Percentiles rank a stretch among this genome's conserved stretches.
These are phyloP conservation scores for Aristolochia fimbriata DNA, from an alignment of 164 flowering plant species.

Conservation along the genomic window DNA sequence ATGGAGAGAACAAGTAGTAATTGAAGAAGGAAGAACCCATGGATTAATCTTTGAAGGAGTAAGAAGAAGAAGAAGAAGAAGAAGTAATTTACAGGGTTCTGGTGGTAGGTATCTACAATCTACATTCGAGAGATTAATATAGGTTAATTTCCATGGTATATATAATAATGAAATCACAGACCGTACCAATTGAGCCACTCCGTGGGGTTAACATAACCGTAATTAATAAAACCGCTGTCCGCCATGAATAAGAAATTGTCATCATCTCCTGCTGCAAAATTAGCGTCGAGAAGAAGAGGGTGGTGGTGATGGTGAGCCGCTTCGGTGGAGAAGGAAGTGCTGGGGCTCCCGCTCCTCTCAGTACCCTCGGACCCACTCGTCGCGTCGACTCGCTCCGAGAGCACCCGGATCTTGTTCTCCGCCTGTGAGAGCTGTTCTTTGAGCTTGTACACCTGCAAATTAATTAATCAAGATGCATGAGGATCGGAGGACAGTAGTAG, in stretches of 20 bases:
- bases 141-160: not conserved
- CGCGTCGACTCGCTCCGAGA: conserved; percentile 26
- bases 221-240: conserved; percentile 8
- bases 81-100: too few species aligned
- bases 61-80: too few species aligned
- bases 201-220: conserved; percentile 22
- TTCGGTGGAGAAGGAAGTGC: conserved; percentile 38
- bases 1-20: too few species aligned
- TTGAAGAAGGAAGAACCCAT: too few species aligned
- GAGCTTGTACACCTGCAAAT: conserved; percentile 40
- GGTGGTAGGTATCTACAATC: too few species aligned
- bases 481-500: too few species aligned
- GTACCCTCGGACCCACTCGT: conserved; percentile 11
- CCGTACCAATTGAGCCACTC: conserved; percentile 38
- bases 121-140: not conserved
- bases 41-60: too few species aligned
- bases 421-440: conserved; percentile 43
- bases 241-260: conserved; percentile 26
- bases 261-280: conserved; percentile 29
- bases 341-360: conserved; percentile 31
- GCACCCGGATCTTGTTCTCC: conserved; percentile 35
- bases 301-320: conserved; percentile 21
- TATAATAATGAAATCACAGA: conserved; percentile 16
- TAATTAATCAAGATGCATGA: too few species aligned
- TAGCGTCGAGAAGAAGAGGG: conserved; percentile 25